Base-by-base conservation (phyloP, 1,139 yeast genomes). In the Candida freyschussii region DNA sequence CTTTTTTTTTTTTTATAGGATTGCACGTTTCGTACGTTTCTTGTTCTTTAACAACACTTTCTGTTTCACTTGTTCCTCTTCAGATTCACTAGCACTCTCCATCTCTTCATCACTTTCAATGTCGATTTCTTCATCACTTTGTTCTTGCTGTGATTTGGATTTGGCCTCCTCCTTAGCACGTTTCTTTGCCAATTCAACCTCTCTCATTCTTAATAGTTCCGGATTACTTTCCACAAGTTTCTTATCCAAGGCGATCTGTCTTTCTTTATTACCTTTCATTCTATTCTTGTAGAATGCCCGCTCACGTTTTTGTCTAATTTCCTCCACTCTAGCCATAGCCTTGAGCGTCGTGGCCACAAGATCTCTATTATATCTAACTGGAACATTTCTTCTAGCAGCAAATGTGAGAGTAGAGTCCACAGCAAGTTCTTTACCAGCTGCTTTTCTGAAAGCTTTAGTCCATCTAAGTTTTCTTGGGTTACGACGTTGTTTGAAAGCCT, bases 401-500 rank as follows among this genome's bases (percentile, higher is more conserved):
- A 93, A 91, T 2, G 97, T 85, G 56, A 91, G 74, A 7, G 98
- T 89, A 11, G 96, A 83, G 58, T 91, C 99, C 40, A 91, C 97
- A 30, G 94, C 96, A 71, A 91, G 76, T 61, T 91, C 99, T 62
- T 91, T 91, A 54, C 99, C 99, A 32, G 97, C 97, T 41, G 97
- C 95, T 63, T 91, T 91, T 68, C 99, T 80, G 75, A 93, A 91
- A 1, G 98, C 97, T 64, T 93, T 91, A 40, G 98, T 91, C 98
- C 98, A 91, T 66, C 76, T 82, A 63, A 89, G 79, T 65, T 91
- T 91, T 68, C 99, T 82, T 52, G 99, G 99, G 68, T 91, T 91
- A 65, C 99, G 82, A 72, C 96, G 89, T 70, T 87, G 94, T 63
- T 91, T 91, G 78, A 91, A 91, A 39, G 91, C 83, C 60, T 87